Evolutionary conservation across 495 filamentous ascomycete genomes (phyloP), one percentile per base, ranked within the genome.

Genomic region (Xylaria longipes): DNA sequence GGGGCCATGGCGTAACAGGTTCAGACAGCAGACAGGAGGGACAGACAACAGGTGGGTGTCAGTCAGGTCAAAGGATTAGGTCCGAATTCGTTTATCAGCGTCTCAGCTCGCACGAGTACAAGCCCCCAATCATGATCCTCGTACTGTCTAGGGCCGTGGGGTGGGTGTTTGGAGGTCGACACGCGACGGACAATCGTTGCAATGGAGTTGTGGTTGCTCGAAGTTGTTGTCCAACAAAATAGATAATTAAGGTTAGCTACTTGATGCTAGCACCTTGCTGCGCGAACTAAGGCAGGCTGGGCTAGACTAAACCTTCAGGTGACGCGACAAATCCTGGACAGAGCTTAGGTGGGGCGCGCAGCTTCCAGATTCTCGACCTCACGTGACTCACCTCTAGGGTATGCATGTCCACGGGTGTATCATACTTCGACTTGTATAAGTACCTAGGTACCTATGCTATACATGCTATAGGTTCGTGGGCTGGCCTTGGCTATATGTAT

Each of bases 261-360:
- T 20, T 46, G 43, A 46, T 4, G 9, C 45, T 41, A 12, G 5
- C 39, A 12, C 22, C 7, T 22, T 22, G 17, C 29, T 29, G 31
- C 27, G 27, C 35, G 25, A 22, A 33, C 48, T 20, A 63, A 8
- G 39, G 60, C 8, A 3, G 35, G 8, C 3, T 8, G 35, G 8
- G 35, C 35, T 37, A 37, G 35, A 8, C 39, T n/a, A n/a, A n/a
- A n/a, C 45, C 22, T 48, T 0, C 45, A 52, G 66, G 39, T 48
- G 61, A 72, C 76, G 76, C 76, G 76, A 76, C 72, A 69, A 39
- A 33, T 46, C 41, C 14, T 65, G 20, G 68, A 29, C 57, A 67
- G 54, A 72, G 35, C 66, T 64, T n/a, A 31, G 35, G 68, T 70
- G 68, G 68, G 68, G 41, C 54, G 17, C 17, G 20, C 0, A 37